These are phyloP conservation scores for Salvia sclarea DNA, from an alignment of 305 asterid genomes.

Conservation along the genomic window DNA sequence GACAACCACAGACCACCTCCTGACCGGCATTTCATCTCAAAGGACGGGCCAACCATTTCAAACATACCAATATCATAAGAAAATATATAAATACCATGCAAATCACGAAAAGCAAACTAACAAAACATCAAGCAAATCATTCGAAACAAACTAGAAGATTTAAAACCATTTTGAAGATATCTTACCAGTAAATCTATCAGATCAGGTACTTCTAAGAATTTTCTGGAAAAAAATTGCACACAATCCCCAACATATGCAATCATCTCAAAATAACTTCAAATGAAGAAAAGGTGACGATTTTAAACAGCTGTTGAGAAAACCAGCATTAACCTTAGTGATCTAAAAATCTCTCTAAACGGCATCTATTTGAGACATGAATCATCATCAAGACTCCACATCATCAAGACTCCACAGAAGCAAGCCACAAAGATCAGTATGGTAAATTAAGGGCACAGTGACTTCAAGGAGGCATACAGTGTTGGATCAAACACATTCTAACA, in stretches of 20 bases:
- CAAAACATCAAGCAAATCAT: not conserved
- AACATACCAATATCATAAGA: not conserved
- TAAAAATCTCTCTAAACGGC: not conserved
- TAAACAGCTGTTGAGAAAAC: not conserved
- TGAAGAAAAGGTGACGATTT: not conserved
- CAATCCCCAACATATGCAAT: not conserved
- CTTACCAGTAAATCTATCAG: slow-evolving; percentile 23
- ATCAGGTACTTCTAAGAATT: slow-evolving; percentile 1
- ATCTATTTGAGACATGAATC: not conserved
- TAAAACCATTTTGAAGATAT: not conserved
- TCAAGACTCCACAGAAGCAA: not conserved
- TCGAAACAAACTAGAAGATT: not conserved
- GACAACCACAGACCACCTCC: slow-evolving; percentile 44
- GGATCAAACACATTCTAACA: slow-evolving; percentile 1
- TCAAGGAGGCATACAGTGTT: not conserved
- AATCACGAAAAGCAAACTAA: not conserved
- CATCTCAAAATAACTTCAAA: not conserved
- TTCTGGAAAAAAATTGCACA: not conserved
- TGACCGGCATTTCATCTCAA: slow-evolving; percentile 21
- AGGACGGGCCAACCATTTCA: slow-evolving; percentile 35
- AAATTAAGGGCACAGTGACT: slow-evolving; percentile 12
- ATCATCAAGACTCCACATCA: not conserved
- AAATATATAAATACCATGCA: slow-evolving; percentile 5
- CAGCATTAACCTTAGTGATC: slow-evolving; percentile 7
- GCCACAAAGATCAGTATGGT: slow-evolving; percentile 17